Evolutionary conservation across 2,329 filamentous ascomycete genomes (phyloP).

Genomic region (Gnomoniopsis smithogilvyi): DNA sequence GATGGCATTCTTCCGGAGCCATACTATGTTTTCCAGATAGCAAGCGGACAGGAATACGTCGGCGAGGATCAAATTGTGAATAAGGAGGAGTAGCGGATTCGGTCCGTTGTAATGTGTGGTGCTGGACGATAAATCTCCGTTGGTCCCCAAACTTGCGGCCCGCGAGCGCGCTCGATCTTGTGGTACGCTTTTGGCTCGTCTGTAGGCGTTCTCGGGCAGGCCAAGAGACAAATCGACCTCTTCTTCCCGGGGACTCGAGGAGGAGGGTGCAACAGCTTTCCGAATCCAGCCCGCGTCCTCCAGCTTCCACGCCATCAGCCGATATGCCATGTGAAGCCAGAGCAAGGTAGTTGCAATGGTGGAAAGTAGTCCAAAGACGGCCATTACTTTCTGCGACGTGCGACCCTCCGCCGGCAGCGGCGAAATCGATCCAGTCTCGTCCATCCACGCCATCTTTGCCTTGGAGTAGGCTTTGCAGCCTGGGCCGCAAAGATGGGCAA

Average conservation of each 20-base stretch:
- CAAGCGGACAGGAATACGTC: not conserved
- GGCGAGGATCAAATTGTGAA: not conserved
- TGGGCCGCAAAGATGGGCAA: not conserved
- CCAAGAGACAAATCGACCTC: not conserved
- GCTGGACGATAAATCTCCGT: not conserved
- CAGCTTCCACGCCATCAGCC: not conserved
- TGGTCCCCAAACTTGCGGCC: not conserved
- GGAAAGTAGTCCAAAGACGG: not conserved
- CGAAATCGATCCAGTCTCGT: not conserved
- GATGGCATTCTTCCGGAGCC: not conserved
- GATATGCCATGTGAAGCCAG: not conserved
- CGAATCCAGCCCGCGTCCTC: not conserved
- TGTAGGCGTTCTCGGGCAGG: not conserved
- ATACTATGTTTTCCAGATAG: not conserved
- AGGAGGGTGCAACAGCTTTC: not conserved
- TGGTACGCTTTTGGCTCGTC: not conserved
- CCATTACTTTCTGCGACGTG: not conserved
- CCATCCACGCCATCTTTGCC: not conserved
- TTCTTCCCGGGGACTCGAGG: not conserved
- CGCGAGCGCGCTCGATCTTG: not conserved
- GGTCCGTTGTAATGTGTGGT: conserved; percentile 30
- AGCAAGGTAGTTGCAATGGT: not conserved
- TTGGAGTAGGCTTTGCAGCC: not conserved
- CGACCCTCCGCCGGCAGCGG: not conserved
- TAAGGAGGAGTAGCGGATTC: not conserved